Evolutionary conservation across 2,329 filamentous ascomycete species (phyloP), one percentile per base, ranked within the genome.

Genomic region (Madurella fahalii): DNA sequence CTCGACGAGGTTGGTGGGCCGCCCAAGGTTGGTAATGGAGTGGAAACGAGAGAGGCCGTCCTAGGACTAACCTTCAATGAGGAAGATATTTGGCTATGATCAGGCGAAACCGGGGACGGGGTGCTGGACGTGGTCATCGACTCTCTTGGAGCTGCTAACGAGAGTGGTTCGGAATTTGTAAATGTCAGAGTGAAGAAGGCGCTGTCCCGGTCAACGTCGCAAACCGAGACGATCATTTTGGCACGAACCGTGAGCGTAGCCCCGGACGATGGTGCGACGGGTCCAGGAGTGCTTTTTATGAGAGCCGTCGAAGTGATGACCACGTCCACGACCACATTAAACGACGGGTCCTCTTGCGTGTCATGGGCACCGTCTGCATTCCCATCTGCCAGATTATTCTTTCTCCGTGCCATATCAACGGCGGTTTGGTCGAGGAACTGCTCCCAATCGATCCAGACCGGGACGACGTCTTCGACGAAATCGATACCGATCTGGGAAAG

Each of bases 161-260:
- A 31, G 16, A 8, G 60, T 0, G 72, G 64, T 2, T 77, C 73
- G 12, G 81, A 78, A 57, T 78, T 84, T 11, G 87, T 91, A 57
- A 92, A 91, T 0, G 86, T 89, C 54, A 91, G 72, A 1, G 86
- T 90, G 65, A 84, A 91, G 68, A 86, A 90, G 9, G 78, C 82
- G 61, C 85, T 80, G 17, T 79, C 77, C 41, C 87, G 82, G 40
- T 87, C 81, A n/a, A 81, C 75, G 56, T 82, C 78, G 85, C 87
- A 92, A 7, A 89, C 80, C 0, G 84, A 87, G 18, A 91, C 82
- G 45, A 90, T 89, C 85, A 91, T 89, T 60, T 85, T 86, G 18
- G 87, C 85, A 58, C 82, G 81, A 0, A 82, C 69, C 62, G 74
- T 75, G 47, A 68, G 69, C 18, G 72, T 69, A 7, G 67, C 69